Base-by-base conservation (phyloP, 2,329 filamentous ascomycete species). In the Diaporthe ilicicola region DNA sequence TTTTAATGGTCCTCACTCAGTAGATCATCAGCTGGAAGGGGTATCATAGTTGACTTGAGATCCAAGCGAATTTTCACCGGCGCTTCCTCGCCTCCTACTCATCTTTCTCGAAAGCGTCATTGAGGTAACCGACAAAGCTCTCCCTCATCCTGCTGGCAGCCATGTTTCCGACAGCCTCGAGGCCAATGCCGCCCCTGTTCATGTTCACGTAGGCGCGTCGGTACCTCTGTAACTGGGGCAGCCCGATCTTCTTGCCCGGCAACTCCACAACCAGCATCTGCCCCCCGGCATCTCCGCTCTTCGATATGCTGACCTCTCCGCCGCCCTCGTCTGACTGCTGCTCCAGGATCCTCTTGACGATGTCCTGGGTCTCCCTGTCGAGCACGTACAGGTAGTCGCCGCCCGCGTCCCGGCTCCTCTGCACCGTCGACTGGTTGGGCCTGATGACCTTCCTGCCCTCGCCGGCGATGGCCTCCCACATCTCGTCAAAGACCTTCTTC, bases 321-420 rank as follows among this genome's bases (percentile, higher is more conserved):
- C 83, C 88, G 7, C 86, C 88, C 73, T 92, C 91, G 67, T 94
- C 91, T 70, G 88, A 87, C 78, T 93, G 89, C 82, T 89, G 91
- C 59, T 92, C 89, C 70, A 93, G 81, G 46, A 97, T 90, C 69
- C 86, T 85, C 75, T 90, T 89, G 67, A 96, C 87, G 37, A 97
- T 88, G 67, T 92, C 92, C 75, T 94, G 93, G 9, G 93, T 95
- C 78, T 91, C 90, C 74, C 89, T 89, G 80, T 97, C 94, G 29
- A 97, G 85, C 72, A 94, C 87, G 79, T 96, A 94, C 66, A 97
- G 85, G 79, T 94, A 95, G 77, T 95, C 92, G 78, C 91, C 79
- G 82, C 90, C 76, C 78, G 90, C 85, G 85, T 93, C 86, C 85
- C 85, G 82, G 69, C 87, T 84, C 32, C 88, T 82, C 77, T 88